Percentiles rank a stretch among this genome's conserved stretches.
These are phyloP conservation scores for Blastobotrys raffinosifermentans DNA, from an alignment of 1,139 yeast species.

Conservation along the genomic window DNA sequence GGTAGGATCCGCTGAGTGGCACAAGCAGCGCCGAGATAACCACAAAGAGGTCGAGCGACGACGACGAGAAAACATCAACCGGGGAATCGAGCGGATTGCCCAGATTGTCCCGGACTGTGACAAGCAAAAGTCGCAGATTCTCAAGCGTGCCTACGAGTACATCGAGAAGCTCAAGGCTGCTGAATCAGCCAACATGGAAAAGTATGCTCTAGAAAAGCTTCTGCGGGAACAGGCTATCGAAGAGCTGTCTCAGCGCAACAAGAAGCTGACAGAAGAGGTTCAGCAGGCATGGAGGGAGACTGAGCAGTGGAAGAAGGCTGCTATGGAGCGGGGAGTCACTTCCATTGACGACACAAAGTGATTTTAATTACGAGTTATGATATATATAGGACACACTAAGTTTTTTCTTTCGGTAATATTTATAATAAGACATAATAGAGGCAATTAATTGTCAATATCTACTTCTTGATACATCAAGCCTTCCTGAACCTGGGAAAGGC, in stretches of 20 bases:
- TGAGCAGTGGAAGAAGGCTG: constrained; percentile 65
- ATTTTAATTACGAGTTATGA: too few relatives aligned
- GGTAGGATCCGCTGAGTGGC: constrained; percentile 77
- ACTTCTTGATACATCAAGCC: constrained; percentile 18
- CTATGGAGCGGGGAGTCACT: constrained; percentile 13
- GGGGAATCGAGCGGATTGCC: constrained; percentile 81
- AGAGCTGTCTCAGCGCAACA: constrained; percentile 71
- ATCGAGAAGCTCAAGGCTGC: constrained; percentile 83
- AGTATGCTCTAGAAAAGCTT: constrained; percentile 89
- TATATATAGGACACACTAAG: too few relatives aligned
- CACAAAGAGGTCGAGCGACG: constrained; percentile 98
- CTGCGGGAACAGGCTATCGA: constrained; percentile 87
- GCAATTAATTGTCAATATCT: not conserved
- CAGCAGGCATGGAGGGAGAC: constrained; percentile 92
- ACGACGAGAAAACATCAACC: constrained; percentile 86
- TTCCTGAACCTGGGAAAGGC: constrained; percentile 23
- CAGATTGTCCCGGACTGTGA: constrained; percentile 81
- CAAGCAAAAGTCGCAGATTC: constrained; percentile 84
- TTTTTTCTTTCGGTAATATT: not conserved
- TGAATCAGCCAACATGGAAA: constrained; percentile 81
- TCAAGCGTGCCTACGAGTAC: constrained; percentile 82
- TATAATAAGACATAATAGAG: not conserved
- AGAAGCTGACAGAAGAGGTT: constrained; percentile 69
- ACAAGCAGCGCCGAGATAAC: constrained; percentile 73
- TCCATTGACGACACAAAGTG: not conserved